Conservation (phyloP, 805 yeast genomes). For the Metschnikowia santaceciliae region DNA sequence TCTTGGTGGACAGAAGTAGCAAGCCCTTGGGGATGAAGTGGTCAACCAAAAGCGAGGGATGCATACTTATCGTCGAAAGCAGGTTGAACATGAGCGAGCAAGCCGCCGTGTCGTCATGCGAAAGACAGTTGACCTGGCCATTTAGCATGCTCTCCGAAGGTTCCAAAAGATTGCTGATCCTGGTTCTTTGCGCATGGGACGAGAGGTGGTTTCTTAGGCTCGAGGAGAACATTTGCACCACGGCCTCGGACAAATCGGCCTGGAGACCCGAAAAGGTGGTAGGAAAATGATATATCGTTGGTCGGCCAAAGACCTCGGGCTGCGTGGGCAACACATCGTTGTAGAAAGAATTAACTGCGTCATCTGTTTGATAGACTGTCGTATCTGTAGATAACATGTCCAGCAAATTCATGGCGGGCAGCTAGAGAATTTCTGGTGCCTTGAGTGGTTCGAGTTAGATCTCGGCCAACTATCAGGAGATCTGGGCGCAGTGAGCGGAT, state of each 20-base stretch:
- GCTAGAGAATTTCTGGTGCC: neutral
- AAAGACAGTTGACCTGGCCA: neutral
- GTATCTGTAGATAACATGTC: conserved; percentile 36
- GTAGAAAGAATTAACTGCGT: conserved; percentile 6
- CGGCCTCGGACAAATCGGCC: conserved; percentile 30
- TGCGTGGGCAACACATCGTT: neutral
- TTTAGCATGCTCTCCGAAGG: conserved; percentile 10
- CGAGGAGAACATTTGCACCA: conserved; percentile 27
- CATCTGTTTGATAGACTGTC: conserved; percentile 4
- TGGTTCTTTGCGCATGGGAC: conserved; percentile 24
- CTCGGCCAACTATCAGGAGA: neutral
- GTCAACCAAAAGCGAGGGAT: conserved; percentile 69
- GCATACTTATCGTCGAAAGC: conserved; percentile 50
- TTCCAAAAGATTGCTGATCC: conserved; percentile 36
- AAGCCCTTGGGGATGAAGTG: conserved; percentile 73
- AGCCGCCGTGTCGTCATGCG: conserved; percentile 3
- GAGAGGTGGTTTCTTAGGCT: conserved; percentile 23
- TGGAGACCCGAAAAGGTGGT: conserved; percentile 33
- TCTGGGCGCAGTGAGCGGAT: neutral
- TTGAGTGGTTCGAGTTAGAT: neutral
- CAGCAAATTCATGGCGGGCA: conserved; percentile 32
- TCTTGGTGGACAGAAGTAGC: conserved; percentile 61
- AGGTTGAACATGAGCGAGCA: conserved; percentile 44
- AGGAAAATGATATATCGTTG: conserved; percentile 32
- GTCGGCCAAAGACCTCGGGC: neutral